These are phyloP conservation scores for Irpex rosettiformis DNA, from an alignment of 1,284 basidiomycete genomes.

Conservation along the genomic window DNA sequence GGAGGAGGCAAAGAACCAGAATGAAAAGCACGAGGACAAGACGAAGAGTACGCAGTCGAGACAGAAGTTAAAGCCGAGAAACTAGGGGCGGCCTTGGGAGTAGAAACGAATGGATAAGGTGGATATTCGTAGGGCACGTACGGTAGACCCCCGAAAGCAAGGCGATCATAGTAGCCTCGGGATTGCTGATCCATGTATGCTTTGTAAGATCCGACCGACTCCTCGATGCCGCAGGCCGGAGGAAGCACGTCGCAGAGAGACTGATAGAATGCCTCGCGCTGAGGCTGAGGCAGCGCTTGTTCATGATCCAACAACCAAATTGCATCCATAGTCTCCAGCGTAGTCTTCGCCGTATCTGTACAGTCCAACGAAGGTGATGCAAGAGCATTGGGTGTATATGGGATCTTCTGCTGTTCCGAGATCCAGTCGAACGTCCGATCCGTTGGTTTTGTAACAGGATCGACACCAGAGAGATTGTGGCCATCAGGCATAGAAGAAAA, in stretches of 20 bases:
- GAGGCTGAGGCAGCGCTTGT: conserved; percentile 36
- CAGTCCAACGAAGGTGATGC: neutral
- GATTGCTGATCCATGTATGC: conserved; percentile 48
- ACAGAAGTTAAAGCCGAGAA: neutral
- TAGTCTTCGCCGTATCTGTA: neutral
- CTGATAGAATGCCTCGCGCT: conserved; percentile 50
- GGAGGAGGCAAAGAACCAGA: conserved; percentile 2
- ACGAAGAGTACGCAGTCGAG: neutral
- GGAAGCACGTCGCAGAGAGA: conserved; percentile 47
- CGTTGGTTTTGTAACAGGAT: neutral
- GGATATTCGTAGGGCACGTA: neutral
- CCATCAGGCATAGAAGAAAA: neutral
- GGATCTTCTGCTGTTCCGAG: conserved; percentile 12
- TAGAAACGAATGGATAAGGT: neutral
- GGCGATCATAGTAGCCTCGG: conserved; percentile 40
- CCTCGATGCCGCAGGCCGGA: conserved; percentile 42
- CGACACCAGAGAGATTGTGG: neutral
- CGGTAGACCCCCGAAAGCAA: conserved; percentile 19
- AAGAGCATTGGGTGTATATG: neutral
- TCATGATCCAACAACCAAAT: conserved; percentile 16
- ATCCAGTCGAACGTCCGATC: conserved; percentile 16
- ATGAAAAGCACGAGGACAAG: neutral
- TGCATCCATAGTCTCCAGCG: neutral
- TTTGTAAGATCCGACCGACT: conserved; percentile 50
- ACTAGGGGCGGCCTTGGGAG: neutral